Percentiles rank a stretch among this genome's conserved stretches.
These are phyloP conservation scores for Haematococcus sp. DNA, from an alignment of 139 green algal species.

Conservation along the genomic window DNA sequence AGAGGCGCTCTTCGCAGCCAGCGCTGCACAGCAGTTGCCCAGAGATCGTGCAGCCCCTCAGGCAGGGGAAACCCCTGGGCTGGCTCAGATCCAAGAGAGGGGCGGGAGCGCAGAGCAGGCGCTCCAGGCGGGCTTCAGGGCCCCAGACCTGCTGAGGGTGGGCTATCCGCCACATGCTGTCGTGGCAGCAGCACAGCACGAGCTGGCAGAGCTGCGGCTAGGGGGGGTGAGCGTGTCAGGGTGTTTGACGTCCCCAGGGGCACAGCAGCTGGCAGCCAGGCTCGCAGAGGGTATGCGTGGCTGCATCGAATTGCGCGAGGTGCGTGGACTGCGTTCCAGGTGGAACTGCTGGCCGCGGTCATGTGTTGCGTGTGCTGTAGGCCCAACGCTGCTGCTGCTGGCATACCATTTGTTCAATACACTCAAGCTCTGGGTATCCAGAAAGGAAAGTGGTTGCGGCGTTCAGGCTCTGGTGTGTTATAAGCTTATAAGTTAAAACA, in stretches of 20 bases:
- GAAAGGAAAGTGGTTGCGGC: too few relatives aligned
- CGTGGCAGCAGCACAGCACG: not conserved
- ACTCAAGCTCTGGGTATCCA: too few relatives aligned
- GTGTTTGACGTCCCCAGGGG: not conserved
- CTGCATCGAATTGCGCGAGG: too few relatives aligned
- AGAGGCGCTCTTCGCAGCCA: slow-evolving; percentile 19
- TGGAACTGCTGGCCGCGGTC: too few relatives aligned
- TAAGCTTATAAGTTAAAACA: too few relatives aligned
- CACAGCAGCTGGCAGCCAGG: too few relatives aligned
- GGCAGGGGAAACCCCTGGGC: not conserved
- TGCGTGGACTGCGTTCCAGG: too few relatives aligned
- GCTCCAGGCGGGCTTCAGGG: not conserved
- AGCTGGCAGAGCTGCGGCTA: not conserved
- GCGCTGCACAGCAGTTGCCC: slow-evolving; percentile 12
- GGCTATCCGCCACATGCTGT: not conserved
- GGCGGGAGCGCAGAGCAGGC: slow-evolving; percentile 1
- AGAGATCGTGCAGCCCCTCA: not conserved
- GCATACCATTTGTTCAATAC: too few relatives aligned
- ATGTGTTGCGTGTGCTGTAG: too few relatives aligned
- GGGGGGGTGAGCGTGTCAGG: not conserved
- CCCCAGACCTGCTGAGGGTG: not conserved
- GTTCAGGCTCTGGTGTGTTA: too few relatives aligned
- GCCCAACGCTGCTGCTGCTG: too few relatives aligned
- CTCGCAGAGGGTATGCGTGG: too few relatives aligned
- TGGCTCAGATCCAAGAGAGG: not conserved